These are phyloP conservation scores for Candida incommunis DNA, from an alignment of 805 yeast genomes.

Conservation along the genomic window DNA sequence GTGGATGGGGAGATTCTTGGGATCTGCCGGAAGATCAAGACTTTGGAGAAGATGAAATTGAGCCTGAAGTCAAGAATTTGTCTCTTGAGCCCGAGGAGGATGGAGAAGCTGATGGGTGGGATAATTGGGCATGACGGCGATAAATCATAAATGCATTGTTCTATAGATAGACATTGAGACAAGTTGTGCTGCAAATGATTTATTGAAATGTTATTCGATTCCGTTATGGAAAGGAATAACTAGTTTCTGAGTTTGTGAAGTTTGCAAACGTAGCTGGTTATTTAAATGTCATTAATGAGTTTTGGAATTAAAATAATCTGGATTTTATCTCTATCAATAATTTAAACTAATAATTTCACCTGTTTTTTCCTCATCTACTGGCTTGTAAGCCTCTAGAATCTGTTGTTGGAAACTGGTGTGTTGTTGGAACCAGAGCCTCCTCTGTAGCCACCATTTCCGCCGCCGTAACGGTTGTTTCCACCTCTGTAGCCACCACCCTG, in stretches of 20 bases:
- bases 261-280: no score
- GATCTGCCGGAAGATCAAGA: slow-evolving; percentile 5
- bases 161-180: no score
- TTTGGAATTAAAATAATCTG: neutral
- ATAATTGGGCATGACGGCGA: slow-evolving; percentile 2
- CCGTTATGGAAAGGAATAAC: no score
- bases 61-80: slow-evolving; percentile 1
- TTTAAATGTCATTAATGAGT: no score
- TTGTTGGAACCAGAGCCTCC: slow-evolving; percentile 28
- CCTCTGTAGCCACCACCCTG: slow-evolving; percentile 29
- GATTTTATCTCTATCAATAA: neutral
- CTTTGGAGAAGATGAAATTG: slow-evolving; percentile 1
- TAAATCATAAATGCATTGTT: no score
- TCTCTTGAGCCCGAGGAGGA: slow-evolving; percentile 13
- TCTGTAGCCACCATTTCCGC: slow-evolving; percentile 16
- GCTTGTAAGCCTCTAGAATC: slow-evolving; percentile 15
- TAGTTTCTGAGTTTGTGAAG: no score
- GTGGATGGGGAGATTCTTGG: slow-evolving; percentile 5
- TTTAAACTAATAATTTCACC: neutral
- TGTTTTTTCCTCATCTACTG: no score
- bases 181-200: no score
- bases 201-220: no score
- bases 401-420: slow-evolving; percentile 26
- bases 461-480: slow-evolving; percentile 26
- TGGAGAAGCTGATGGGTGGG: slow-evolving; percentile 23